Conservation (phyloP, 1,284 basidiomycete genomes). For the Sphaerobolus stellatus region DNA sequence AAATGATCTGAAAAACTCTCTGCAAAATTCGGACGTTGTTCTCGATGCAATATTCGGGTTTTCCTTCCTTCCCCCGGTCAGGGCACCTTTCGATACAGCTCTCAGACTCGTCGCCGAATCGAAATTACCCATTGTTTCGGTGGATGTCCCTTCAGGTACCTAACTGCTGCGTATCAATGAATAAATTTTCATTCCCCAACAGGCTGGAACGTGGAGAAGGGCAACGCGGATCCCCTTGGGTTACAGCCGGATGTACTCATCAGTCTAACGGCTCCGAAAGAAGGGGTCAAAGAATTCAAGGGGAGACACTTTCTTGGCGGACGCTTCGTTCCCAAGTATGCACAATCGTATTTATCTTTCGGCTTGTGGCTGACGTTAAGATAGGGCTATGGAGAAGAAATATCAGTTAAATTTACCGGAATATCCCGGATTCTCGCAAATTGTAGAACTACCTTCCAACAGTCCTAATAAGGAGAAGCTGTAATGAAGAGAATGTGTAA, state of each 20-base stretch:
- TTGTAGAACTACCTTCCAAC: conserved; percentile 59
- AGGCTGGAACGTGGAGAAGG: conserved; percentile 17
- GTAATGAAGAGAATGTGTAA: not conserved
- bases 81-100: conserved; percentile 82
- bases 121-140: conserved; percentile 77
- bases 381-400: conserved; percentile 67
- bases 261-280: conserved; percentile 92
- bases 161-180: not conserved
- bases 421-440: conserved; percentile 77
- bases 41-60: conserved; percentile 98
- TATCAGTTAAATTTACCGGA: conserved; percentile 74
- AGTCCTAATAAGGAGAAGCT: conserved; percentile 2
- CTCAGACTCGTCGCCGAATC: conserved; percentile 68
- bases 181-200: not conserved
- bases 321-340: conserved; percentile 84
- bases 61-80: conserved; percentile 87
- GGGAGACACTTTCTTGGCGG: conserved; percentile 93
- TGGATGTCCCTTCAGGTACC: conserved; percentile 92
- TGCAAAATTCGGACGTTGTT: conserved; percentile 76
- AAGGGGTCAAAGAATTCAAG: conserved; percentile 73
- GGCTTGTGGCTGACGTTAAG: conserved; percentile 13
- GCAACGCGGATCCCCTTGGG: conserved; percentile 32
- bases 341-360: not conserved
- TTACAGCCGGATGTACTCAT: conserved; percentile 81
- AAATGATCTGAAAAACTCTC: conserved; percentile 43